A percentile compares a stretch with the other conserved stretches of the same genome.
phyloP scores from a whole-genome alignment of 2,329 filamentous ascomycete species.

The Samsoniella hepiali region DNA sequence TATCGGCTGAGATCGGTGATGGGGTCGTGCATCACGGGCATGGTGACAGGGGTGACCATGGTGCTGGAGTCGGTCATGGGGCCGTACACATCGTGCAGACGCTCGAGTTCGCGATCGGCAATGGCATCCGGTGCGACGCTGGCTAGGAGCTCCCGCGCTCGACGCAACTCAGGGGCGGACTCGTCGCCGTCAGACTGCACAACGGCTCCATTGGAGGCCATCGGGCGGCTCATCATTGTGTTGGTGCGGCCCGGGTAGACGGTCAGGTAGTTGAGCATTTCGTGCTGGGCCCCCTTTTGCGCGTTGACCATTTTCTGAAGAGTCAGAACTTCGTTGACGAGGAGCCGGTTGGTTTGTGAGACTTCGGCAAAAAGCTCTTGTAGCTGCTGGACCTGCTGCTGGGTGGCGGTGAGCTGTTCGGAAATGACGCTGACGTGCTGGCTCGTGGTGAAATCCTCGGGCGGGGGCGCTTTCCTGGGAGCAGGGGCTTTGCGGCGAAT shows the following conservation, averaged over 20 bases:
- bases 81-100: conserved; percentile 52
- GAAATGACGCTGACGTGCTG: conserved; percentile 89
- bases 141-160: conserved; percentile 55
- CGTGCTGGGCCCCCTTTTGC: conserved; percentile 55
- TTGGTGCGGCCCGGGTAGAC: conserved; percentile 43
- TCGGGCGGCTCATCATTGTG: conserved; percentile 32
- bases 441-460: conserved; percentile 72
- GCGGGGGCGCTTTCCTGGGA: conserved; percentile 67
- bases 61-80: conserved; percentile 52
- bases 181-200: conserved; percentile 46
- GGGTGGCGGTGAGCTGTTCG: conserved; percentile 82
- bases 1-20: conserved; percentile 54
- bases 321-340: conserved; percentile 59
- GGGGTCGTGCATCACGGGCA: conserved; percentile 51
- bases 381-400: conserved; percentile 85
- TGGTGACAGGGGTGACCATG: conserved; percentile 38
- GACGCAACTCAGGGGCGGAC: conserved; percentile 50
- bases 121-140: conserved; percentile 50
- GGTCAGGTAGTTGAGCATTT: conserved; percentile 55
- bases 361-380: conserved; percentile 84
- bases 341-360: conserved; percentile 57
- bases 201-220: conserved; percentile 35
- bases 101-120: conserved; percentile 53
- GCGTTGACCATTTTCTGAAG: conserved; percentile 59
- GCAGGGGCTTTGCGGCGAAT: conserved; percentile 94